These are phyloP conservation scores for Venturia nashicola DNA, from an alignment of 2,329 filamentous ascomycete genomes.

Conservation along the genomic window DNA sequence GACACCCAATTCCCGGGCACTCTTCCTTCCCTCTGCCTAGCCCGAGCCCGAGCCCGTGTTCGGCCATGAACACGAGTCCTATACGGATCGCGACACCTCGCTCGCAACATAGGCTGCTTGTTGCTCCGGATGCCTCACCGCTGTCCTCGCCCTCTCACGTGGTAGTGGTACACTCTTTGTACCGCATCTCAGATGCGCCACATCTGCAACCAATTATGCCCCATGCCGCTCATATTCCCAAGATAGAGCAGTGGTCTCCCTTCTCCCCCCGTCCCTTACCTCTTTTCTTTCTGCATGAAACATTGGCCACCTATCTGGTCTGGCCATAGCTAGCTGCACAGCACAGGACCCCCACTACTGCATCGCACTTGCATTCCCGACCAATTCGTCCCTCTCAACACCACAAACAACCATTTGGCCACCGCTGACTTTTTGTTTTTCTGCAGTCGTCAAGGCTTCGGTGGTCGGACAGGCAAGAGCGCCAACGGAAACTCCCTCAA, in stretches of 20 bases:
- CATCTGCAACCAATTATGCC: slow-evolving; percentile 1
- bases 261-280: neutral
- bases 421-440: slow-evolving; percentile 16
- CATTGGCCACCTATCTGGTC: neutral
- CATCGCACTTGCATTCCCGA: slow-evolving; percentile 21
- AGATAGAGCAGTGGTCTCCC: neutral
- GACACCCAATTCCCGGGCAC: neutral
- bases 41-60: neutral
- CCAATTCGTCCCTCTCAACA: slow-evolving; percentile 15
- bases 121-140: neutral
- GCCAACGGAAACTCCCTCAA: slow-evolving; percentile 12
- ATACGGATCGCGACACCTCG: neutral
- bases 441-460: slow-evolving; percentile 27
- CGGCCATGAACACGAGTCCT: too few relatives aligned
- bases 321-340: neutral
- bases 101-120: neutral
- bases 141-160: neutral
- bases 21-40: neutral
- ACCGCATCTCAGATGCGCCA: neutral
- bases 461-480: slow-evolving; percentile 29
- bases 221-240: neutral
- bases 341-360: neutral
- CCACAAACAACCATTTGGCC: slow-evolving; percentile 20
- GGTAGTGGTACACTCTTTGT: neutral
- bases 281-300: slow-evolving; percentile 3